Conservation (phyloP, 163 green algal genomes). For the Chlorella variabilis region DNA sequence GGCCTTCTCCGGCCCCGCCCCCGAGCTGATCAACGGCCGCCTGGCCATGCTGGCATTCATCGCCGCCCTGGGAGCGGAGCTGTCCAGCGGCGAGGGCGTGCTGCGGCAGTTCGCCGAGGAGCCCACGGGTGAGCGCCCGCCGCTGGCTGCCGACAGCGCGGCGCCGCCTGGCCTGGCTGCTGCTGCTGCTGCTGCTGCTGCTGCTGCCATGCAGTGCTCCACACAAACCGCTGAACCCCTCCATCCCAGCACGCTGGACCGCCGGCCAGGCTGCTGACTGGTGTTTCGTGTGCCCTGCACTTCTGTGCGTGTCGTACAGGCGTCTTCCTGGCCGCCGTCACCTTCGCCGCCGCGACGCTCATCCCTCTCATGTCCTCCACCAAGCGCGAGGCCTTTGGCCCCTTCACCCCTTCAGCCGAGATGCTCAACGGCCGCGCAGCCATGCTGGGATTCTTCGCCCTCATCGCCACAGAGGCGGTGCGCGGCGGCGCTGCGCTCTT, state of each 20-base stretch:
- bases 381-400: constrained; percentile 46
- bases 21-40: constrained; percentile 73
- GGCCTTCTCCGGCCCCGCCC: constrained; percentile 65
- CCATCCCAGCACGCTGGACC: too few relatives aligned
- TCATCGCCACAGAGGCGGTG: constrained; percentile 28
- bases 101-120: constrained; percentile 56
- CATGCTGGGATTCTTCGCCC: constrained; percentile 71
- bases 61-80: constrained; percentile 71
- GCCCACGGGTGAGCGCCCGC: constrained; percentile 43
- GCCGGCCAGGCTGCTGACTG: too few relatives aligned
- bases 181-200: background rate
- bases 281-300: too few relatives aligned
- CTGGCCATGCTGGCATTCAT: constrained; percentile 81
- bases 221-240: too few relatives aligned
- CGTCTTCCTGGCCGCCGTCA: constrained; percentile 57
- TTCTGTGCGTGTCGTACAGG: too few relatives aligned
- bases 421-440: constrained; percentile 71
- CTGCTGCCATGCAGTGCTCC: too few relatives aligned
- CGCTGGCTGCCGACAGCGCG: background rate
- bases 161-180: too few relatives aligned
- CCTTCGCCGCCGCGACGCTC: constrained; percentile 61
- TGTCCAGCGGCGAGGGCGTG: constrained; percentile 60
- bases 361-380: constrained; percentile 50
- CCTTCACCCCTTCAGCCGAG: constrained; percentile 65
- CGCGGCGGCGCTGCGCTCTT: constrained; percentile 37